These are phyloP conservation scores for Rachicladosporium sp. DNA, from an alignment of 2,329 filamentous ascomycete genomes.

Conservation along the genomic window DNA sequence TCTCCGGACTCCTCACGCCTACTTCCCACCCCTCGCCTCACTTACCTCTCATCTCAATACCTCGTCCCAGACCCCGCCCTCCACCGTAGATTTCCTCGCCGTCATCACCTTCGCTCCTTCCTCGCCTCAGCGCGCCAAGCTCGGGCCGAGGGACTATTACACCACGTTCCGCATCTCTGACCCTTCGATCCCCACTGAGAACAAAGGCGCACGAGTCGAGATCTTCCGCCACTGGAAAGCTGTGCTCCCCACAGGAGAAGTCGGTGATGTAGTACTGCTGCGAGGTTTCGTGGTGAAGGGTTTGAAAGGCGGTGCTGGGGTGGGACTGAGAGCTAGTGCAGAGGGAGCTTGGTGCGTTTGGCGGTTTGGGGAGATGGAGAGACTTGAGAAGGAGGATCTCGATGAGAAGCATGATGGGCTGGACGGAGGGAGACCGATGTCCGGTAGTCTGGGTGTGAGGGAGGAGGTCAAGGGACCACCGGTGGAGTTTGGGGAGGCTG, in stretches of 20 bases:
- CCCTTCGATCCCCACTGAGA: constrained; percentile 11
- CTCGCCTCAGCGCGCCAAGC: constrained; percentile 25
- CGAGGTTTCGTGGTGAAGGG: constrained; percentile 32
- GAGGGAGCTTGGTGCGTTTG: constrained; percentile 34
- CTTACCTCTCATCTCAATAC: constrained; percentile 29
- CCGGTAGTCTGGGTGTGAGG: constrained; percentile 6
- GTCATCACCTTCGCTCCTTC: constrained; percentile 27
- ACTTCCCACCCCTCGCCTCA: constrained; percentile 33
- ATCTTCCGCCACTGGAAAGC: constrained; percentile 32
- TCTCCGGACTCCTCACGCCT: constrained; percentile 28
- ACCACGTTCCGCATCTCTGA: constrained; percentile 32
- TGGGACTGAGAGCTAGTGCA: constrained; percentile 18
- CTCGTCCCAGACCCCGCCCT: constrained; percentile 20
- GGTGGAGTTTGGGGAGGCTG: constrained; percentile 34
- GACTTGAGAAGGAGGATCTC: constrained; percentile 10
- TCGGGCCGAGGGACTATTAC: constrained; percentile 32
- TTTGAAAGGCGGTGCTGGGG: constrained; percentile 14
- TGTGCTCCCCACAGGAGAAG: constrained; percentile 28
- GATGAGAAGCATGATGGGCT: constrained; percentile 5
- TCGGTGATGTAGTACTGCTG: constrained; percentile 34
- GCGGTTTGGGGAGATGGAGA: constrained; percentile 19
- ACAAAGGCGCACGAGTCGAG: constrained; percentile 21
- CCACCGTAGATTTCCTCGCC: constrained; percentile 31
- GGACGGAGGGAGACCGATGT: constrained; percentile 8
- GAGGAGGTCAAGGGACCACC: constrained; percentile 35